Percentiles rank a stretch among this genome's conserved stretches.
These are phyloP conservation scores for Fagus crenata DNA, from an alignment of 306 rosid genomes.

Conservation along the genomic window DNA sequence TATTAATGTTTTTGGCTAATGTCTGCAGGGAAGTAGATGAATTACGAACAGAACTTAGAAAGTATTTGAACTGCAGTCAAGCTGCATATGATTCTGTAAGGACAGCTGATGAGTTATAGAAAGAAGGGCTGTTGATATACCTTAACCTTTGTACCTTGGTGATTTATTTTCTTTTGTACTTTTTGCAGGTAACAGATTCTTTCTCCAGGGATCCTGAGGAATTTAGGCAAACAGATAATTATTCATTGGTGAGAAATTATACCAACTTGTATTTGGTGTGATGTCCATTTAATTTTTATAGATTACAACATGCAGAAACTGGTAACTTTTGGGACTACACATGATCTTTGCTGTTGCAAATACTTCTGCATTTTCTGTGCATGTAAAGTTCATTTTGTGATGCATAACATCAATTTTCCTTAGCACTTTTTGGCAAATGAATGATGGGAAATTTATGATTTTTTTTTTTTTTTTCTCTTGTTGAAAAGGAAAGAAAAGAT, in stretches of 20 bases:
- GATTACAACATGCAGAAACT: constrained; percentile 14
- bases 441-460: not conserved
- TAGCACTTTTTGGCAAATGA: not conserved
- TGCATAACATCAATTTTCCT: constrained; percentile 6
- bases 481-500: constrained; percentile 20
- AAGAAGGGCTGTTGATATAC: constrained; percentile 18
- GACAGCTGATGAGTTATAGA: constrained; percentile 26
- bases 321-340: not conserved
- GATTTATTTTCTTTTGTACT: constrained; percentile 27
- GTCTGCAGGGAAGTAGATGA: constrained; percentile 62
- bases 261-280: constrained; percentile 15
- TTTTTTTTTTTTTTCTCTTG: not conserved
- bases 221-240: constrained; percentile 41
- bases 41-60: constrained; percentile 49
- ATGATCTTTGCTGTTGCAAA: constrained; percentile 10
- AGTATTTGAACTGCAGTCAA: constrained; percentile 50
- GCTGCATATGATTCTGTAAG: constrained; percentile 54
- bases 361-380: not conserved
- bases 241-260: constrained; percentile 51
- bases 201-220: constrained; percentile 47
- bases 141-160: constrained; percentile 19
- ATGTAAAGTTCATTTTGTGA: constrained; percentile 6
- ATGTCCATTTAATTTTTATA: constrained; percentile 4
- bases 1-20: constrained; percentile 22
- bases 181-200: constrained; percentile 45